Evolutionary conservation across 2,329 filamentous ascomycete species (phyloP).

Genomic region (Penicillium sp.): DNA sequence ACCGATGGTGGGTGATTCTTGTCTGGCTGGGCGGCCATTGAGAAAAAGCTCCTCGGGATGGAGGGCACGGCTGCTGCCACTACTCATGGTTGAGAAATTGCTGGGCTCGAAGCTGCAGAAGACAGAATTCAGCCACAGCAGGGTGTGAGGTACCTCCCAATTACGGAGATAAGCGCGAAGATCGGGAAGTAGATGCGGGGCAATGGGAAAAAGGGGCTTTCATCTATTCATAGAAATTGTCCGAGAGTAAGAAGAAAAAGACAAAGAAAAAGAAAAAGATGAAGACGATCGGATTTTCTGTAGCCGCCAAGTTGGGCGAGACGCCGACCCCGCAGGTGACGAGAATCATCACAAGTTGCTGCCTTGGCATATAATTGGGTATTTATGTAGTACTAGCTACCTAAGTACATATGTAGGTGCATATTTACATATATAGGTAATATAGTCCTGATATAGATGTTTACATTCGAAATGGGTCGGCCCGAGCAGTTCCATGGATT

Average conservation of each 20-base stretch:
- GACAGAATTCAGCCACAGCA: conserved; percentile 10
- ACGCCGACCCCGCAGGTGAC: conserved; percentile 23
- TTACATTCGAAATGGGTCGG: conserved; percentile 1
- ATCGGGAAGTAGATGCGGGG: conserved; percentile 8
- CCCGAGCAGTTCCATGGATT: conserved; percentile 1
- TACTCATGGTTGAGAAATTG: conserved; percentile 41
- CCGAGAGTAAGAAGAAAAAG: neutral
- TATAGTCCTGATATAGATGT: no score
- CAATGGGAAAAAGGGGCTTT: neutral
- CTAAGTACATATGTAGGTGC: no score
- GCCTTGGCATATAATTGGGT: neutral
- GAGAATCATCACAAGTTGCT: conserved; percentile 13
- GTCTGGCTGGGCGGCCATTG: conserved; percentile 32
- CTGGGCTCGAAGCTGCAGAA: neutral
- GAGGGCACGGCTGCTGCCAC: conserved; percentile 52
- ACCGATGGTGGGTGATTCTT: conserved; percentile 67
- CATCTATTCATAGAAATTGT: conserved; percentile 7
- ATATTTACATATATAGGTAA: no score
- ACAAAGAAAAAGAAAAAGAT: neutral
- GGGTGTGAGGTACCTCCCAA: conserved; percentile 8
- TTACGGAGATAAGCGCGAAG: conserved; percentile 16
- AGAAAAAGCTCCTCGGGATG: conserved; percentile 79
- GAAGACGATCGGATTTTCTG: neutral
- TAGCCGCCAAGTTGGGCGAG: conserved; percentile 19
- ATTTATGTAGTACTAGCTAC: neutral